Evolutionary conservation across 352 stramenopile genomes (phyloP).

Genomic region (Globisporangium recalcitrans): DNA sequence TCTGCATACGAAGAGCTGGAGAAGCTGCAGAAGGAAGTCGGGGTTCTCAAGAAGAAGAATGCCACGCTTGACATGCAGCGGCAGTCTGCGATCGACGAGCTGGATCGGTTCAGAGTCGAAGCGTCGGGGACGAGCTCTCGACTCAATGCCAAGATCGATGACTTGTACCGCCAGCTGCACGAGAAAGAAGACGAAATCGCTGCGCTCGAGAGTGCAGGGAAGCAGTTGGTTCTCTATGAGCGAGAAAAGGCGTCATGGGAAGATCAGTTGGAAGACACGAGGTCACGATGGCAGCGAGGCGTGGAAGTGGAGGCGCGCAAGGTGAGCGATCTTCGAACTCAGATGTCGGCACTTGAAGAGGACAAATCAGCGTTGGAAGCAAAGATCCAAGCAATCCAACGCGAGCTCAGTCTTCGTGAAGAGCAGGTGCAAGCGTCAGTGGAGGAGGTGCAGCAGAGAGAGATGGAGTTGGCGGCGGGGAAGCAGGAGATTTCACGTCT

Average conservation of each 20-base stretch:
- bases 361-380: conserved; percentile 28
- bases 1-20: conserved; percentile 38
- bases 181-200: conserved; percentile 41
- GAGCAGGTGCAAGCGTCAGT: conserved; percentile 23
- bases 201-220: conserved; percentile 32
- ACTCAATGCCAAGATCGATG: conserved; percentile 50
- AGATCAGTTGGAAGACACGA: conserved; percentile 31
- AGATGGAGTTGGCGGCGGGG: conserved; percentile 19
- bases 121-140: conserved; percentile 20
- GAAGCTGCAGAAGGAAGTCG: conserved; percentile 39
- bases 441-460: conserved; percentile 23
- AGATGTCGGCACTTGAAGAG: conserved; percentile 30
- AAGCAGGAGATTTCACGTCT: conserved; percentile 24
- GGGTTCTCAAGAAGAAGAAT: conserved; percentile 33
- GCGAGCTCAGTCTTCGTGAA: conserved; percentile 20
- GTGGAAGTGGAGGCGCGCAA: conserved; percentile 37
- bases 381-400: conserved; percentile 24
- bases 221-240: conserved; percentile 30
- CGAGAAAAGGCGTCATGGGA: conserved; percentile 41
- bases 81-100: conserved; percentile 25
- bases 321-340: conserved; percentile 29
- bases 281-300: conserved; percentile 30
- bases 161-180: conserved; percentile 45
- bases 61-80: conserved; percentile 25
- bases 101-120: conserved; percentile 26